Base-by-base conservation (phyloP, 371 early-diverging fungal genomes). In the Mortierella sp. region DNA sequence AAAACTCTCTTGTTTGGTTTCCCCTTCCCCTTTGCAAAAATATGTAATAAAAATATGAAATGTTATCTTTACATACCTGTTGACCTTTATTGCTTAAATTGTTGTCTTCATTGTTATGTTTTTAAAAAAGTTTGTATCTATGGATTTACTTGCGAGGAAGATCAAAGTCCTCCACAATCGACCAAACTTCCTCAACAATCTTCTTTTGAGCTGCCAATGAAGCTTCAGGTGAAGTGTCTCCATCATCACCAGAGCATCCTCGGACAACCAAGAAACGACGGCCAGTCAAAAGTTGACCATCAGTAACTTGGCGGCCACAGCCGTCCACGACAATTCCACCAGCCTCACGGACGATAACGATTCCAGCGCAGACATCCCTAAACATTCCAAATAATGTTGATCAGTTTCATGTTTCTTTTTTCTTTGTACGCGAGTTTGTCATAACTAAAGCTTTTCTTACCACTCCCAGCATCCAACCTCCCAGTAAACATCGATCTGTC, bases 401-500 rank as follows among this genome's bases (percentile, higher is more conserved):
- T 18, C 39, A 26, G 5, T n/a, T 51, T 3, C 28, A 16, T 32
- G 28, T 28, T 45, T 9, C 14, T 43, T 37, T 55, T 55, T 24
- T 55, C 18, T 28, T 14, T 18, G 12, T 11, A 55, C 55, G 24
- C 26, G 9, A 55, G 30, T 28, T 28, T 22, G 12, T 16, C 24
- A 37, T 47, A 49, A 49, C 37, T 57, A 16, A 68, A 14, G 5
- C 32, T n/a, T 37, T 60, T 3, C 78, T 66, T 78, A 85, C 92
- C 92, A 92, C 69, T 90, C 92, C 92, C 92, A 92, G 78, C 88
- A 89, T 5, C 98, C 98, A 37, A 93, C 90, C 84, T 98, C 98
- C 94, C 95, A 98, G 80, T 95, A 97, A 9, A 93, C 86, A 75
- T 98, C 98, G 18, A 93, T 83, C 16, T 89, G 85, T 4, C 97